Evolutionary conservation across 306 rosid genomes (phyloP).

Genomic region (Quercus ilex): DNA sequence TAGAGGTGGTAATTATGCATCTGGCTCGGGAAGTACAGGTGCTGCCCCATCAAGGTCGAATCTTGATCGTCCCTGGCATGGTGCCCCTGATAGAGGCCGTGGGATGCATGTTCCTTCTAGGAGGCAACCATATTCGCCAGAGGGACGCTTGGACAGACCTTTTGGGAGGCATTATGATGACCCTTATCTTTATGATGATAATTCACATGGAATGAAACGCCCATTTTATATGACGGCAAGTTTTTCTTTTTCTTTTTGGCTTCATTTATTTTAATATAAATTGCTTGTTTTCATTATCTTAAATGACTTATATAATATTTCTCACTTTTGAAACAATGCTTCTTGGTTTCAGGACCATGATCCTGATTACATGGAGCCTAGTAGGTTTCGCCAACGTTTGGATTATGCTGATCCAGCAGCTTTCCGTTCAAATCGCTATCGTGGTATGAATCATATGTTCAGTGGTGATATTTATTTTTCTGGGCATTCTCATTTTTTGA

Average conservation of each 20-base stretch:
- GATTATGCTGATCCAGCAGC: constrained; percentile 54
- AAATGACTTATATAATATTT: background rate
- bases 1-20: constrained; percentile 45
- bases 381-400: constrained; percentile 59
- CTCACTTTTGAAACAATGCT: constrained; percentile 12
- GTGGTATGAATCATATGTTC: constrained; percentile 38
- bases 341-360: constrained; percentile 52
- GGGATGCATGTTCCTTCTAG: constrained; percentile 49
- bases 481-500: background rate
- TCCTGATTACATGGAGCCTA: constrained; percentile 61
- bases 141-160: constrained; percentile 44
- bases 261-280: background rate
- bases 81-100: constrained; percentile 45
- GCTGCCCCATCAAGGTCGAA: constrained; percentile 52
- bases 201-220: constrained; percentile 60
- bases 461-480: background rate
- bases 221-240: constrained; percentile 67
- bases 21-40: constrained; percentile 34
- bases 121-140: constrained; percentile 53
- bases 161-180: constrained; percentile 55
- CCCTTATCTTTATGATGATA: constrained; percentile 44
- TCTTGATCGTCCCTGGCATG: constrained; percentile 50
- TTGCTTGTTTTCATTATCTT: background rate
- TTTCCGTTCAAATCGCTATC: constrained; percentile 39
- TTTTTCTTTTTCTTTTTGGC: background rate